phyloP scores from a whole-genome alignment of 75 land plant genomes.

The Picea sitchensis region DNA sequence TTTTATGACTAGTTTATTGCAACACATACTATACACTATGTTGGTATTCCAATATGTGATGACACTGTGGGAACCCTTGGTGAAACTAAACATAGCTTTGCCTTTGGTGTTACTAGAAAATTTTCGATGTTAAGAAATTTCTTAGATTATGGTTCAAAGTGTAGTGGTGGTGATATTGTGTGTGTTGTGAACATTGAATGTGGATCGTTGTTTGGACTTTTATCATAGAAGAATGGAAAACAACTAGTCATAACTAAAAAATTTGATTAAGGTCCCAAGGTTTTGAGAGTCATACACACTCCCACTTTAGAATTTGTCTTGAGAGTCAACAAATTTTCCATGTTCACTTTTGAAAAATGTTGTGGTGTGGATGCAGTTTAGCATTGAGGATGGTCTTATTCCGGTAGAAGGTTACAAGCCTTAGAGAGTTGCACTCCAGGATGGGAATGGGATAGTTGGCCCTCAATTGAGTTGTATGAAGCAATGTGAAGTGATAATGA shows the following conservation, averaged over 20 bases:
- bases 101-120: constrained; percentile 56
- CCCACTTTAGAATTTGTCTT: constrained; percentile 6
- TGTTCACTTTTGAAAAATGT: constrained; percentile 52
- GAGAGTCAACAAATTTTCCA: constrained; percentile 43
- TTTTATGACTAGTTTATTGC: no score
- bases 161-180: constrained; percentile 47
- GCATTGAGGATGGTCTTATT: constrained; percentile 40
- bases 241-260: constrained; percentile 35
- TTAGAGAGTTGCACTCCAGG: constrained; percentile 31
- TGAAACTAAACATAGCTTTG: constrained; percentile 45
- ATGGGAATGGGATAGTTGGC: constrained; percentile 34
- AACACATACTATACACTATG: neutral
- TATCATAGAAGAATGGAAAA: constrained; percentile 46
- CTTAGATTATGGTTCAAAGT: constrained; percentile 36
- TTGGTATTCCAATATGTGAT: constrained; percentile 55
- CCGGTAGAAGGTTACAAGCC: constrained; percentile 46
- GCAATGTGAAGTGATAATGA: constrained; percentile 48
- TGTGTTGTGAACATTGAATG: constrained; percentile 50
- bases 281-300: constrained; percentile 24
- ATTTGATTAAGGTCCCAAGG: constrained; percentile 43
- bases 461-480: constrained; percentile 14
- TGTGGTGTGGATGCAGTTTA: constrained; percentile 38
- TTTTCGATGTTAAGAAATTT: constrained; percentile 38
- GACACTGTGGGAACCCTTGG: constrained; percentile 8
- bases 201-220: constrained; percentile 23